Conservation (phyloP, 257 asterid species). For the Verbena officinalis region DNA sequence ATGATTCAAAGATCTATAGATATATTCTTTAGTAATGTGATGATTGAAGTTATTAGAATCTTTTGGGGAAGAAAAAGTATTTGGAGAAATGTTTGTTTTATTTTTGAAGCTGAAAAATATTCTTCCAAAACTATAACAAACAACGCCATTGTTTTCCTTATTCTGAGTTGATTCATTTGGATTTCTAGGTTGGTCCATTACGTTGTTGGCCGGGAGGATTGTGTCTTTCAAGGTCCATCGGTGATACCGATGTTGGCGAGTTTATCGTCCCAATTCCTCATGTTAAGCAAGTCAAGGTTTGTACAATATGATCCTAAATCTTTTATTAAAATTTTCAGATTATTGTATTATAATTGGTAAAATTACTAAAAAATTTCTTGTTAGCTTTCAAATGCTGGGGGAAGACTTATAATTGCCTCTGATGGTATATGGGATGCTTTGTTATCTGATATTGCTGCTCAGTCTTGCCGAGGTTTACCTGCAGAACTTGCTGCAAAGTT, state of each 20-base stretch:
- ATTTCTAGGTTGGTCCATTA: slow-evolving; percentile 87
- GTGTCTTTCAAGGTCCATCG: slow-evolving; percentile 97
- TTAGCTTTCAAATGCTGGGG: slow-evolving; percentile 97
- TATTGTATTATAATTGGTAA: background rate
- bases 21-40: too few relatives aligned
- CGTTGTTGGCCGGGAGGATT: slow-evolving; percentile 99
- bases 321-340: background rate
- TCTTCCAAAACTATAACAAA: too few relatives aligned
- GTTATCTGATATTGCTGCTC: slow-evolving; percentile 84
- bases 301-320: slow-evolving; percentile 23
- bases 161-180: slow-evolving; percentile 15
- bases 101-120: too few relatives aligned
- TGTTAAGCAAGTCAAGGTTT: slow-evolving; percentile 99
- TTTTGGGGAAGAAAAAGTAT: too few relatives aligned
- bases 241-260: slow-evolving; percentile 98
- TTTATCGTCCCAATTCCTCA: slow-evolving; percentile 95
- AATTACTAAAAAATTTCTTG: slow-evolving; percentile 16
- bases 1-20: too few relatives aligned
- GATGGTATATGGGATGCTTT: slow-evolving; percentile 99
- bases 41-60: too few relatives aligned
- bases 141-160: too few relatives aligned
- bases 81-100: too few relatives aligned
- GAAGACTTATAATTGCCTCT: slow-evolving; percentile 96
- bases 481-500: slow-evolving; percentile 95
- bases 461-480: slow-evolving; percentile 94